Evolutionary conservation across 441 rosid genomes (phyloP), one percentile per base, ranked within the genome.

Genomic region (Erysimum cheiri): DNA sequence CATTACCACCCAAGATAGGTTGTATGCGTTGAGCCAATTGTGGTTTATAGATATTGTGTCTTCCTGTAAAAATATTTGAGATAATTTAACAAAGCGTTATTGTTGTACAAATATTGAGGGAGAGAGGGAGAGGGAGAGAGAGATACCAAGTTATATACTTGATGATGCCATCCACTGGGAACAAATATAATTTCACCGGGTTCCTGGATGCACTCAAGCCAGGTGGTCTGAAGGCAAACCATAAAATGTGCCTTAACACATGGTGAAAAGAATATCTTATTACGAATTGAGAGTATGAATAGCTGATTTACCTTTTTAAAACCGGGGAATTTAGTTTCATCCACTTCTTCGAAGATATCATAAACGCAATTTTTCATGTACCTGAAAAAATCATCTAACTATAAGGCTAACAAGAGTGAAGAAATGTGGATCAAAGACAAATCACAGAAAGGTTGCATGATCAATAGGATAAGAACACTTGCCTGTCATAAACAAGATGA

Each of bases 141-240:
- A 60, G 17, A 47, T 83, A 90, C 98, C 89, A 92, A 78, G 87
- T 95, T 95, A 67, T 85, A 93, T 64, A 95, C 98, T 92, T 92
- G 98, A 85, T 95, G 96, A 83, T 88, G 88, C 98, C 98, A 95
- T 76, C 99, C 97, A 64, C 98, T 88, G 22, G 98, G 98, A 70
- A 92, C 98, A 84, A 87, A 90, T 65, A 92, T 85, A 59, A 85
- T 77, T 76, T 90, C 96, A 58, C 88, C 86, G 35, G 77, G 66
- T 72, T 85, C 90, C 80, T 92, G 99, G 78, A 75, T 76, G 78
- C 97, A 90, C 57, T 89, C 98, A 72, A 85, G 70, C 99, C 99
- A 95, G 66, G 83, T 57, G 48, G 96, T 85, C 98, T 92, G 76
- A 77, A 74, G 15, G 26, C 54, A 74, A 39, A 61, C 57, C 74